These are phyloP conservation scores for Fagopyrum esculentum DNA, from an alignment of 148 eudicot species.

Conservation along the genomic window DNA sequence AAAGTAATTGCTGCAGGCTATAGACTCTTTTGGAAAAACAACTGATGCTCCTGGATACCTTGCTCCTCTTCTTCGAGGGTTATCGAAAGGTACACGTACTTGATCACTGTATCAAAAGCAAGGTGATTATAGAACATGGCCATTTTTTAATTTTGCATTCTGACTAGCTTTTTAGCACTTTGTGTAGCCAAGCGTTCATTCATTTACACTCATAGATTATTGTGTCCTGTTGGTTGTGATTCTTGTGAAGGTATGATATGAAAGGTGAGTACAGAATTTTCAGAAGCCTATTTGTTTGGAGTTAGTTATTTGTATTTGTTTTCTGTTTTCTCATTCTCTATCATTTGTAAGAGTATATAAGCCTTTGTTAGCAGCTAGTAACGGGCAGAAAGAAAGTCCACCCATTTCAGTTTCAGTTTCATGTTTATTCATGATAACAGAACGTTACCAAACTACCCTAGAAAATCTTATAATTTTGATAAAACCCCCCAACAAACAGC, in stretches of 20 bases:
- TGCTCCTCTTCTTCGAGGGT: slow-evolving; percentile 51
- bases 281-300: too few species aligned
- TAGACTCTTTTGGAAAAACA: slow-evolving; percentile 51
- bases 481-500: too few species aligned
- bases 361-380: too few species aligned
- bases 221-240: neutral
- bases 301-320: too few species aligned
- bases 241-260: neutral
- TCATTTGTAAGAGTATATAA: too few species aligned
- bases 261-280: neutral
- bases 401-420: too few species aligned
- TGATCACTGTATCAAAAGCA: neutral
- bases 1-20: slow-evolving; percentile 42
- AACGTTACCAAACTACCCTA: too few species aligned
- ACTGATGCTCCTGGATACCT: slow-evolving; percentile 65
- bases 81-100: slow-evolving; percentile 51
- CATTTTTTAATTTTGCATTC: neutral
- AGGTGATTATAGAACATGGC: neutral
- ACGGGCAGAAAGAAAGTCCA: too few species aligned
- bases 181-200: neutral
- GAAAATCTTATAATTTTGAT: too few species aligned
- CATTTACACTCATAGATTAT: neutral
- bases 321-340: too few species aligned
- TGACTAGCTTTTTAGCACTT: neutral
- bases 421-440: too few species aligned